Evolutionary conservation across 2,329 filamentous ascomycete genomes (phyloP), one percentile per base, ranked within the genome.

Genomic region (Teratosphaeria gauchensis): DNA sequence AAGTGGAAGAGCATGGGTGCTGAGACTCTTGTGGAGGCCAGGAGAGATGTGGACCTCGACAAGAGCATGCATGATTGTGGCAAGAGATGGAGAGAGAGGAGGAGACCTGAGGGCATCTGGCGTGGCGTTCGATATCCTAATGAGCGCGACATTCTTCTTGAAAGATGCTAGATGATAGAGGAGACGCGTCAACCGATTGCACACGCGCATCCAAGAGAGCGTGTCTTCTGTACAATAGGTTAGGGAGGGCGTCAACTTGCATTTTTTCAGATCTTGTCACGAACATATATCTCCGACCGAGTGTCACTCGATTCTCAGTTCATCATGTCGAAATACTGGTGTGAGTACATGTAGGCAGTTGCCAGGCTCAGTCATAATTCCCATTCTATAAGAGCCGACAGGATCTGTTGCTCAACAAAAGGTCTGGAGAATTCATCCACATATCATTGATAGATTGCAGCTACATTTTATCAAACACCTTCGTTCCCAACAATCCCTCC

Each of bases 381-480:
- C 12, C 35, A 42, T 16, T 2, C 35, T 28, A 28, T 4, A 4
- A 28, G 24, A 28, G 24, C 24, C 24, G 2, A 28, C 24, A 28
- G 24, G 24, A 28, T 28, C 24, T 28, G 2, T 28, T 28, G 24
- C 24, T 28, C 24, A 28, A 28, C 24, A 28, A 4, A 28, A 28
- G 4, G 24, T 28, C 24, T 28, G 4, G 24, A 28, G 24, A 35
- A 16, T 14, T 16, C 35, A 42, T 42, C n/a, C 4, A 42, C n/a
- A 16, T 16, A 1, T n/a, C 12, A 1, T 42, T 42, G 35, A 42
- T 42, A 42, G 11, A 42, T 42, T 2, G 33, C 33, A 9, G 11
- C 30, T 46, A 74, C 72, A 74, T 74, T 62, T 73, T 73, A 59
- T 74, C 71, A 62, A 74, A 73, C 3, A 73, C 69, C 54, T 64